phyloP scores from a whole-genome alignment of 495 filamentous ascomycete genomes.

The Penicillium flavigenum region DNA sequence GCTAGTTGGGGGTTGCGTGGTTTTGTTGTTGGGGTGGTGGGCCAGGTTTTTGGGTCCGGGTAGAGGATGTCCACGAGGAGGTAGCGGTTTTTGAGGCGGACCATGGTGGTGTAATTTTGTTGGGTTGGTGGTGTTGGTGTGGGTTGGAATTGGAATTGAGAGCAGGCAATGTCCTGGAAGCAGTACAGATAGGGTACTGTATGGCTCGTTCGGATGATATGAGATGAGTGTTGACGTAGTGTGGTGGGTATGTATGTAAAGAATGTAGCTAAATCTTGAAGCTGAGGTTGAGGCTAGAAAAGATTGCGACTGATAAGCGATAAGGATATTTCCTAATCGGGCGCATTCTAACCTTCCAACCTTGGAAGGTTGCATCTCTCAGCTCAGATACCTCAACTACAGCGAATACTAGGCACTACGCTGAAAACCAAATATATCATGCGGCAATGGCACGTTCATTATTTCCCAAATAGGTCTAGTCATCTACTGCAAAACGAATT shows the following conservation, averaged over 20 bases:
- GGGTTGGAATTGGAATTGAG: neutral
- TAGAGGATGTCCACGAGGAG: slow-evolving; percentile 90
- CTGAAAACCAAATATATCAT: slow-evolving; percentile 14
- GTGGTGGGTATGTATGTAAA: neutral
- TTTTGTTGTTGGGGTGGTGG: slow-evolving; percentile 15
- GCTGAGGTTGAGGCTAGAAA: slow-evolving; percentile 12
- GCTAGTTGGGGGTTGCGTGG: slow-evolving; percentile 48
- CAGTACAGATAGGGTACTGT: neutral
- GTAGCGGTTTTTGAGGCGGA: slow-evolving; percentile 93
- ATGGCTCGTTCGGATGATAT: neutral
- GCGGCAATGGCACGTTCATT: slow-evolving; percentile 34
- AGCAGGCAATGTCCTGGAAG: neutral
- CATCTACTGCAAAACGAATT: slow-evolving; percentile 34
- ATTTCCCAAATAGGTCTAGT: slow-evolving; percentile 32
- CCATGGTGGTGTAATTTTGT: slow-evolving; percentile 56
- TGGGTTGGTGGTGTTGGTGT: slow-evolving; percentile 1
- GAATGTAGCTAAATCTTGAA: neutral
- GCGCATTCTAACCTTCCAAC: too few species aligned
- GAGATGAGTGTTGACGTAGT: too few species aligned
- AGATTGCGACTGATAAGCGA: slow-evolving; percentile 18
- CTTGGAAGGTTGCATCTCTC: too few species aligned
- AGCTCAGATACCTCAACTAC: neutral
- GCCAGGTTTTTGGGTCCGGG: slow-evolving; percentile 54
- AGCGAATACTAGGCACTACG: neutral
- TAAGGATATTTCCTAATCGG: slow-evolving; percentile 16